Evolutionary conservation across 768 basidiomycete genomes (phyloP).

Genomic region (Fibroporia radiculosa): DNA sequence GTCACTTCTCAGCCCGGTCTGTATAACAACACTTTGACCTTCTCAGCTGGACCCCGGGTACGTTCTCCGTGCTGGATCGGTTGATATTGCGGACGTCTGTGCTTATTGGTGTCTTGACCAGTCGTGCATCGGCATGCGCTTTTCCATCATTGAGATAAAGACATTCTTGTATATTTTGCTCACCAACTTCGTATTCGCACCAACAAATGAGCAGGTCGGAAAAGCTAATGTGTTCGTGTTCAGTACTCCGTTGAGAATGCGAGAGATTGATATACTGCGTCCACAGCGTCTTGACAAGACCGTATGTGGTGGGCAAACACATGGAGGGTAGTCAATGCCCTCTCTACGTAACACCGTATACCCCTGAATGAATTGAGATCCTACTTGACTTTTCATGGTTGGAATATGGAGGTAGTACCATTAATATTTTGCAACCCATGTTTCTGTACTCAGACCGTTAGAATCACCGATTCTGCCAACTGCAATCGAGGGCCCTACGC

Average conservation of each 20-base stretch:
- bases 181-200: slow-evolving; percentile 64
- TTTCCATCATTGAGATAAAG: slow-evolving; percentile 82
- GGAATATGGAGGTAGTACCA: too few relatives aligned
- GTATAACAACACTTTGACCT: slow-evolving; percentile 63
- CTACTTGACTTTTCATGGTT: too few relatives aligned
- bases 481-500: too few relatives aligned
- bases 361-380: too few relatives aligned
- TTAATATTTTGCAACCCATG: too few relatives aligned
- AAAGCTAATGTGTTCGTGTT: slow-evolving; percentile 54
- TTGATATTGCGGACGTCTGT: neutral
- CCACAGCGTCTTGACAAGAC: slow-evolving; percentile 18
- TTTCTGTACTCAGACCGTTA: too few relatives aligned
- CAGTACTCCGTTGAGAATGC: neutral
- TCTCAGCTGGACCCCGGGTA: slow-evolving; percentile 78
- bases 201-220: slow-evolving; percentile 71
- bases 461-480: too few relatives aligned
- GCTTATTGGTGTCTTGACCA: slow-evolving; percentile 22
- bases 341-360: slow-evolving; percentile 18
- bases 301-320: slow-evolving; percentile 22
- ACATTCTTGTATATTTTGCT: slow-evolving; percentile 64
- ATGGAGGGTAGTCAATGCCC: slow-evolving; percentile 24
- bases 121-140: slow-evolving; percentile 80
- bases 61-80: slow-evolving; percentile 20
- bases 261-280: neutral
- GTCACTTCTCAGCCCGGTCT: slow-evolving; percentile 62